A percentile compares a stretch with the other conserved stretches of the same genome.
Conservation (phyloP, 169 alveolate genomes). For the Eimeria sp. region DNA sequence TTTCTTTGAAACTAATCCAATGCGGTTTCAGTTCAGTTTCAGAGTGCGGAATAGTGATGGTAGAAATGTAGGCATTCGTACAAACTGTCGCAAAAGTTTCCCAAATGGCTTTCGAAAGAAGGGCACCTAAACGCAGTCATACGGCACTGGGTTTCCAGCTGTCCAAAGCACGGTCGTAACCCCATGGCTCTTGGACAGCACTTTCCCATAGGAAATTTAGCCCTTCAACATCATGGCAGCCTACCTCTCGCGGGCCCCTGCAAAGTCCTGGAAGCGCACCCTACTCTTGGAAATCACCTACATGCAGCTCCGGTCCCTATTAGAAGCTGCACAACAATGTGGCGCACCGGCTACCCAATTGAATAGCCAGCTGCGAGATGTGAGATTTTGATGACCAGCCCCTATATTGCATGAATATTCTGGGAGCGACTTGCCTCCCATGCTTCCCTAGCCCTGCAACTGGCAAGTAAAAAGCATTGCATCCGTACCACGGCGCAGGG, state of each 20-base stretch:
- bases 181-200: neutral
- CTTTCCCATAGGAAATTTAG: neutral
- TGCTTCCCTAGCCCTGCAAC: neutral
- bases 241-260: neutral
- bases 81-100: neutral
- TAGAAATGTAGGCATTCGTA: neutral
- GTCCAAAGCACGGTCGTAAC: neutral
- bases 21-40: neutral
- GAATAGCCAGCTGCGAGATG: neutral
- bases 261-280: neutral
- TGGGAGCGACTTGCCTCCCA: neutral
- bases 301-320: neutral
- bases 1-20: neutral
- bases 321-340: neutral
- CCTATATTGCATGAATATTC: neutral
- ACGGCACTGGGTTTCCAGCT: neutral
- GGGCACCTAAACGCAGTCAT: neutral
- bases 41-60: neutral
- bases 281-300: neutral
- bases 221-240: neutral
- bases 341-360: neutral
- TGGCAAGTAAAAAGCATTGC: neutral
- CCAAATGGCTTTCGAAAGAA: neutral
- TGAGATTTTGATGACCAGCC: neutral
- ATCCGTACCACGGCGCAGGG: neutral